Conservation (phyloP, 345 rosid species). For the Acer campestre region DNA sequence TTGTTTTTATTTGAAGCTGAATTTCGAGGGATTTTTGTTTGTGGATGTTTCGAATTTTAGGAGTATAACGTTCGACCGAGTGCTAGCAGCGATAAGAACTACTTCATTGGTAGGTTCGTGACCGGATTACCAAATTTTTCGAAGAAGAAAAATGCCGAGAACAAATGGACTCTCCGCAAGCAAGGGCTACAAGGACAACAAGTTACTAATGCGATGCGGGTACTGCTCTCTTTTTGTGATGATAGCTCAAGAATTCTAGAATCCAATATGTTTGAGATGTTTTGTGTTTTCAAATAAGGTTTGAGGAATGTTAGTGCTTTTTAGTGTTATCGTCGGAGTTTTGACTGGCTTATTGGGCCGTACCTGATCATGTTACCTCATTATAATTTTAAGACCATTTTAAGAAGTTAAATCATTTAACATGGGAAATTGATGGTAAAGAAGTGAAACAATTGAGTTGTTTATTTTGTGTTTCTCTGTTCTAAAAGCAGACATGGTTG, state of each 20-base stretch:
- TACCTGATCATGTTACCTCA: neutral
- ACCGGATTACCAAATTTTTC: conserved; percentile 80
- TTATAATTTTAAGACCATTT: neutral
- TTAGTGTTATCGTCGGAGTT: neutral
- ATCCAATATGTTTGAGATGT: neutral
- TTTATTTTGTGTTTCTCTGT: neutral
- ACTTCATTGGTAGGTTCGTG: conserved; percentile 87
- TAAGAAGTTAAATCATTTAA: neutral
- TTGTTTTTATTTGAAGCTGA: neutral
- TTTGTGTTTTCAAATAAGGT: neutral
- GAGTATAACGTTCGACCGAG: conserved; percentile 82
- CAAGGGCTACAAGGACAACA: conserved; percentile 94
- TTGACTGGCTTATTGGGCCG: neutral
- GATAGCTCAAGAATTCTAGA: conserved; percentile 2
- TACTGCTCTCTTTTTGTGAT: conserved; percentile 24
- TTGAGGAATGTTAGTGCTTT: neutral
- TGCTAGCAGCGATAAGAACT: conserved; percentile 67
- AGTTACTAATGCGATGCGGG: conserved; percentile 73
- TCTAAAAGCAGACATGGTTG: neutral
- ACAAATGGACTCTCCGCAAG: conserved; percentile 85
- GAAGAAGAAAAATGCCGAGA: conserved; percentile 80
- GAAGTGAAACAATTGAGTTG: neutral
- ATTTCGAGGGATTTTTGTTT: neutral
- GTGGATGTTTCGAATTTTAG: conserved; percentile 31
- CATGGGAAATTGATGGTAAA: neutral